These are phyloP conservation scores for Cucurbita ficifolia DNA, from an alignment of 306 rosid genomes.

Conservation along the genomic window DNA sequence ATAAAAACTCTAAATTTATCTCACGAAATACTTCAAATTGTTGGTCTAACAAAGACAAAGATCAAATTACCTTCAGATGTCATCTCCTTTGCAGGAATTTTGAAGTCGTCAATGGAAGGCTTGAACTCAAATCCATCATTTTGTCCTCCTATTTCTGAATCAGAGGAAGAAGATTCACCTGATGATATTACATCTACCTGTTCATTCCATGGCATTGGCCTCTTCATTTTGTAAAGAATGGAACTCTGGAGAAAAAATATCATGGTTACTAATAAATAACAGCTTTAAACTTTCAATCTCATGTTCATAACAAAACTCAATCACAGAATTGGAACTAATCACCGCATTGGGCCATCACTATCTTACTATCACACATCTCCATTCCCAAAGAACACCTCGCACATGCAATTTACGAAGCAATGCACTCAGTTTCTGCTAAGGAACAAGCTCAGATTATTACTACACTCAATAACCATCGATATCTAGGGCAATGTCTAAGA, in stretches of 20 bases:
- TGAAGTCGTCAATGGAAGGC: conserved; percentile 1
- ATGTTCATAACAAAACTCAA: not conserved
- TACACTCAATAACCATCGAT: not conserved
- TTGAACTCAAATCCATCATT: conserved; percentile 10
- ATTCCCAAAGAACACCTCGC: not conserved
- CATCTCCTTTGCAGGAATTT: conserved; percentile 6
- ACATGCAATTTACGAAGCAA: not conserved
- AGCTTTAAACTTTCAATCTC: not conserved
- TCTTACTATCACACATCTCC: not conserved
- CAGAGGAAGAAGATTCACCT: conserved; percentile 39
- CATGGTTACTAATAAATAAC: not conserved
- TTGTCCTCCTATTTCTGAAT: conserved; percentile 12
- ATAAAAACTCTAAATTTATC: not conserved
- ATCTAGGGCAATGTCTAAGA: not conserved
- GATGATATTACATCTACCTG: conserved; percentile 30
- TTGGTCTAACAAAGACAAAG: not conserved
- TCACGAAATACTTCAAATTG: not conserved
- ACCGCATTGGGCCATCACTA: not conserved
- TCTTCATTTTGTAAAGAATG: conserved; percentile 33
- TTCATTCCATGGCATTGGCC: conserved; percentile 38
- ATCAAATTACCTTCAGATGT: conserved; percentile 33
- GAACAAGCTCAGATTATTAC: not conserved
- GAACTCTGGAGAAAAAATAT: conserved; percentile 3
- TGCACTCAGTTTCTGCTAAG: not conserved
- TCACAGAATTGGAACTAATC: not conserved